These are phyloP conservation scores for Pichia sp. DNA, from an alignment of 1,139 yeast genomes.

Conservation along the genomic window DNA sequence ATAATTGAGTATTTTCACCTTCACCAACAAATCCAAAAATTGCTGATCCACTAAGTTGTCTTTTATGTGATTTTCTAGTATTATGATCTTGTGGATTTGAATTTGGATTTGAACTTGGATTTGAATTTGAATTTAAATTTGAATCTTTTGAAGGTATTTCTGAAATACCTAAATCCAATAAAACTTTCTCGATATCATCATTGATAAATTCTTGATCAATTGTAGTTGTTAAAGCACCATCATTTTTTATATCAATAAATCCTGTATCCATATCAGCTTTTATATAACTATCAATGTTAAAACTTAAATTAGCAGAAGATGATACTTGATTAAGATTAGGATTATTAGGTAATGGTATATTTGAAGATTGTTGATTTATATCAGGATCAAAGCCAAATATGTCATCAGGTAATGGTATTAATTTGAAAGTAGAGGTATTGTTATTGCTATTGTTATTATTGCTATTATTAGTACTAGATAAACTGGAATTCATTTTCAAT, in stretches of 20 bases:
- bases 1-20: conserved; percentile 40
- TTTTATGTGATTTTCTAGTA: conserved; percentile 19
- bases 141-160: conserved; percentile 14
- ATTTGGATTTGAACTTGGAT: no score
- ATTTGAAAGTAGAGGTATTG: conserved; percentile 20
- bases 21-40: conserved; percentile 46
- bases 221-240: not conserved
- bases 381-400: conserved; percentile 24
- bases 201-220: not conserved
- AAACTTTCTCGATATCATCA: conserved; percentile 23
- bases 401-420: conserved; percentile 37
- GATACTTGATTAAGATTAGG: not conserved
- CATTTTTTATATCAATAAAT: conserved; percentile 10
- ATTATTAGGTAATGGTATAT: not conserved
- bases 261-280: conserved; percentile 12
- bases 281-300: conserved; percentile 12
- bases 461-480: not conserved
- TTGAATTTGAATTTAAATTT: conserved; percentile 1
- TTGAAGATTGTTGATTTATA: not conserved
- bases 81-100: conserved; percentile 5
- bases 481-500: conserved; percentile 5
- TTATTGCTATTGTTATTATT: not conserved
- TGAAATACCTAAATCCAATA: conserved; percentile 47
- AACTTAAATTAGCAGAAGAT: conserved; percentile 4
- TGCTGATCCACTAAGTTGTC: conserved; percentile 45